A percentile compares a stretch with the other conserved stretches of the same genome.
Evolutionary conservation across 352 stramenopile genomes (phyloP).

Genomic region (Pythium dissotocum): DNA sequence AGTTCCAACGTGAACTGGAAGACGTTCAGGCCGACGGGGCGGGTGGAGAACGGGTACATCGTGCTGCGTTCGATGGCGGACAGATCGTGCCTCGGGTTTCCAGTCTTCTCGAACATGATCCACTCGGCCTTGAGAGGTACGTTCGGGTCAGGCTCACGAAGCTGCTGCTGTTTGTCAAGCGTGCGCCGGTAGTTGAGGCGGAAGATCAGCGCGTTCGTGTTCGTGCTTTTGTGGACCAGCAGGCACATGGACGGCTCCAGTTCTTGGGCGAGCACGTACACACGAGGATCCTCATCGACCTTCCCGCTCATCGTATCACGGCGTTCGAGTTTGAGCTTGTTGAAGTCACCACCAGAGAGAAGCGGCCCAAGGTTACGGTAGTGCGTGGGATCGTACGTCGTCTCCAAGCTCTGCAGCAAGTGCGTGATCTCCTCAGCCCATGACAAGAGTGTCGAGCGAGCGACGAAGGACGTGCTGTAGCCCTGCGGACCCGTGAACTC

Average conservation of each 20-base stretch:
- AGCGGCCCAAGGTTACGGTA: constrained; percentile 59
- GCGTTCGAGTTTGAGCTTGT: constrained; percentile 45
- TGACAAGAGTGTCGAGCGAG: constrained; percentile 39
- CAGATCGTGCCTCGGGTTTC: constrained; percentile 54
- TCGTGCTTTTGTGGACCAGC: constrained; percentile 61
- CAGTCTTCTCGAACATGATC: constrained; percentile 69
- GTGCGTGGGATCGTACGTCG: constrained; percentile 48
- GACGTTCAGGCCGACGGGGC: constrained; percentile 45
- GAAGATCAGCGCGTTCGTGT: constrained; percentile 59
- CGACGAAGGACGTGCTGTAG: constrained; percentile 31
- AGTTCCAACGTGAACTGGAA: constrained; percentile 51
- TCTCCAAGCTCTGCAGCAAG: constrained; percentile 43
- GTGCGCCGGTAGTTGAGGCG: constrained; percentile 37
- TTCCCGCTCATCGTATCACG: constrained; percentile 30
- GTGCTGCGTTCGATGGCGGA: constrained; percentile 54
- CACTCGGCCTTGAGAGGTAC: constrained; percentile 53
- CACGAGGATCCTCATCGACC: constrained; percentile 39
- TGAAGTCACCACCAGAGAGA: constrained; percentile 36
- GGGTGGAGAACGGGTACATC: constrained; percentile 50
- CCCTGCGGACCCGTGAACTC: constrained; percentile 61
- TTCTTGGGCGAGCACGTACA: constrained; percentile 49
- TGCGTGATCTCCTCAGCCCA: constrained; percentile 62
- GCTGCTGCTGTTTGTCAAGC: constrained; percentile 12
- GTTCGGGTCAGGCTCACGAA: constrained; percentile 36
- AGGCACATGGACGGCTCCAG: constrained; percentile 53